Conservation (phyloP, 1,139 yeast species). For the Candida labiduridarum region DNA sequence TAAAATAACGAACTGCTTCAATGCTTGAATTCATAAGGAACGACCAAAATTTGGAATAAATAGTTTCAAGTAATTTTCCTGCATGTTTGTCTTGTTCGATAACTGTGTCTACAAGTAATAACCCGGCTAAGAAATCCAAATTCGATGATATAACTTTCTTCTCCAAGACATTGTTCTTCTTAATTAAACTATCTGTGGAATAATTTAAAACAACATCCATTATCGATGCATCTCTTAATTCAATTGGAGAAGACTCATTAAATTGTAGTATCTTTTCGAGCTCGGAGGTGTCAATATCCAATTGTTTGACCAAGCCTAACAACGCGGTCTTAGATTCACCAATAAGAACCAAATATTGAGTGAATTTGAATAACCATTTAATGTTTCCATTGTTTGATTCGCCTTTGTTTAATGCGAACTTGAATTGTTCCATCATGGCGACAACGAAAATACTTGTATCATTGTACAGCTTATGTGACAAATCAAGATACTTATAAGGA, state of each 20-base stretch:
- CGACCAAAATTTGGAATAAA: constrained; percentile 43
- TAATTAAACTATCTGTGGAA: constrained; percentile 22
- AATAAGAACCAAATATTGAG: constrained; percentile 44
- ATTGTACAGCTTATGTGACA: constrained; percentile 42
- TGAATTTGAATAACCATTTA: constrained; percentile 55
- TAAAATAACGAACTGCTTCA: constrained; percentile 19
- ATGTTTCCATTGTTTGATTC: constrained; percentile 27
- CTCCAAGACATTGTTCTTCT: constrained; percentile 14
- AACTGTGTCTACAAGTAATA: constrained; percentile 37
- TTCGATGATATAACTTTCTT: constrained; percentile 43
- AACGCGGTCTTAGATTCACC: constrained; percentile 52
- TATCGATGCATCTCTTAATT: constrained; percentile 15
- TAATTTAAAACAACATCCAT: constrained; percentile 16
- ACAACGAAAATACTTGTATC: constrained; percentile 67
- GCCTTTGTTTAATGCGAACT: constrained; percentile 44
- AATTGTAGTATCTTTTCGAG: constrained; percentile 7
- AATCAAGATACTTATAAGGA: constrained; percentile 84
- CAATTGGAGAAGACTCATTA: neutral
- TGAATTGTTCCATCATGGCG: constrained; percentile 73
- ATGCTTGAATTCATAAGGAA: constrained; percentile 28
- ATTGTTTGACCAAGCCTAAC: constrained; percentile 14
- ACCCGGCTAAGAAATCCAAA: constrained; percentile 49
- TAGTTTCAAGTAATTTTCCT: constrained; percentile 19
- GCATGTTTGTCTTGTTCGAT: constrained; percentile 19
- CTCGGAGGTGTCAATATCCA: constrained; percentile 7